Conservation (phyloP, 345 rosid genomes). For the Eucalyptus camaldulensis region DNA sequence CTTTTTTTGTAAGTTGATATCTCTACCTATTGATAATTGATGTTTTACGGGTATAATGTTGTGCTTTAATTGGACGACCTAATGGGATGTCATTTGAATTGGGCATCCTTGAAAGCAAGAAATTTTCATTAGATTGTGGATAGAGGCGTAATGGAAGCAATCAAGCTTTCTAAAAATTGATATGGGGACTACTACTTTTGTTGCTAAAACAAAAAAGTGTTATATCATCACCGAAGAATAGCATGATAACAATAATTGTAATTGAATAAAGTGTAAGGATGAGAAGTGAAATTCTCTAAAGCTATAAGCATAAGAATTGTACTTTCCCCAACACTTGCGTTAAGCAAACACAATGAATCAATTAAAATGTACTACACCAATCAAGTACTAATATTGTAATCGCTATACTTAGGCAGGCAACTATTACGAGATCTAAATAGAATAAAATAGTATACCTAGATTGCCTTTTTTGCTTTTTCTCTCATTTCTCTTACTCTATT, state of each 20-base stretch:
- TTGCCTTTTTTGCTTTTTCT: not conserved
- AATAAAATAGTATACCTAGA: not conserved
- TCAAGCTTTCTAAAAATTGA: not conserved
- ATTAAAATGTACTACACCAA: not conserved
- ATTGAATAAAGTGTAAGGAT: not conserved
- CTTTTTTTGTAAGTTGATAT: not conserved
- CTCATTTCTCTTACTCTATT: not conserved
- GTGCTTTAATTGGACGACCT: not conserved
- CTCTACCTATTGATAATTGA: not conserved
- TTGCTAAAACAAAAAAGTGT: not conserved
- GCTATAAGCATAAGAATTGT: not conserved
- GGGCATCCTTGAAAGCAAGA: not conserved
- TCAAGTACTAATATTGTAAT: not conserved
- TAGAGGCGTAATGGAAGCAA: not conserved
- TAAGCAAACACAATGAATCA: not conserved
- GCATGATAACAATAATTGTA: not conserved
- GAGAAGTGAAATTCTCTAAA: not conserved
- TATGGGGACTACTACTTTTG: not conserved
- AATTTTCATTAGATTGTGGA: not conserved
- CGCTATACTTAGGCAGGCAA: accelerated
- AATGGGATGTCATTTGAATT: not conserved
- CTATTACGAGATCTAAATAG: not conserved
- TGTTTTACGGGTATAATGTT: accelerated
- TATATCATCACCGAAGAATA: accelerated
- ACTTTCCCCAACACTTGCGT: not conserved